phyloP scores from a whole-genome alignment of 257 asterid genomes.

The Leptodermis oblonga region DNA sequence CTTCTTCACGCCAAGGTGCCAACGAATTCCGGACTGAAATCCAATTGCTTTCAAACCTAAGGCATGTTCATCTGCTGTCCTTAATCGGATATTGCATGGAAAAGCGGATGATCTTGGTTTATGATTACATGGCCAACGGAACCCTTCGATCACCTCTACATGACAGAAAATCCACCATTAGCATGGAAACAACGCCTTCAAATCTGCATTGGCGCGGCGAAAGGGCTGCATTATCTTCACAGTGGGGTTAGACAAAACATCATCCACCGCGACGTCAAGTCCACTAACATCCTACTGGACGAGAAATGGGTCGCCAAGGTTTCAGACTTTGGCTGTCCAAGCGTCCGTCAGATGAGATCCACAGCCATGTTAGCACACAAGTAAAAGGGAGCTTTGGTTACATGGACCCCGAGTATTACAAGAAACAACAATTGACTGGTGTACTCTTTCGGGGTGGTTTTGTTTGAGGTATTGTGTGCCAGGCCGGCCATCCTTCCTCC shows the following conservation, averaged over 20 bases:
- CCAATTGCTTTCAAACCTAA: slow-evolving; percentile 48
- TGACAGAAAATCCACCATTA: slow-evolving; percentile 31
- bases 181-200: slow-evolving; percentile 53
- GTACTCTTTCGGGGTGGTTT: slow-evolving; percentile 62
- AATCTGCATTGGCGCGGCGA: slow-evolving; percentile 62
- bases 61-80: slow-evolving; percentile 60
- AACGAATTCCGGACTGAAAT: slow-evolving; percentile 64
- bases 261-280: slow-evolving; percentile 70
- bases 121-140: slow-evolving; percentile 63
- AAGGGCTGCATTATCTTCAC: neutral
- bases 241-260: neutral
- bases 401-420: slow-evolving; percentile 56
- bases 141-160: slow-evolving; percentile 51
- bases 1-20: slow-evolving; percentile 49
- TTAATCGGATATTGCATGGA: slow-evolving; percentile 59
- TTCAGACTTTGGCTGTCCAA: slow-evolving; percentile 65
- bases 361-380: slow-evolving; percentile 44
- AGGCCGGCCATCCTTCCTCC: slow-evolving; percentile 48
- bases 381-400: slow-evolving; percentile 60
- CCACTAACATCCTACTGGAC: slow-evolving; percentile 59
- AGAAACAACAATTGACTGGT: slow-evolving; percentile 45
- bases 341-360: slow-evolving; percentile 43
- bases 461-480: slow-evolving; percentile 60
- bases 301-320: slow-evolving; percentile 61
- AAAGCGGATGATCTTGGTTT: slow-evolving; percentile 54